Evolutionary conservation across 139 green algal species (phyloP).

Genomic region (Volvox africanus): DNA sequence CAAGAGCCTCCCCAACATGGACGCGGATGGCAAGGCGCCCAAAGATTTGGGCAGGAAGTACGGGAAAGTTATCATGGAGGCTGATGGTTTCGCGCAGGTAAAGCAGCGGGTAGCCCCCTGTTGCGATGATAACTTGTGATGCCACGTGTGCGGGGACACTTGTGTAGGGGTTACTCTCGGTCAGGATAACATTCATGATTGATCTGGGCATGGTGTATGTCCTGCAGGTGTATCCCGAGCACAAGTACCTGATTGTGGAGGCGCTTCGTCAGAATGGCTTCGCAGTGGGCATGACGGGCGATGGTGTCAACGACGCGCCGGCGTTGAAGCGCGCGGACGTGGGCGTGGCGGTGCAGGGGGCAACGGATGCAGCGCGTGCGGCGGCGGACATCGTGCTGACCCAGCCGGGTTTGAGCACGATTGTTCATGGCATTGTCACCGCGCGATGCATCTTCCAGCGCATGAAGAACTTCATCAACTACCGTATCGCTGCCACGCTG

Average conservation of each 20-base stretch:
- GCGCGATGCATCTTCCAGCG: conserved; percentile 85
- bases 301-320: conserved; percentile 99
- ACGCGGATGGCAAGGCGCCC: conserved; percentile 79
- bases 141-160: neutral
- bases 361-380: conserved; percentile 88
- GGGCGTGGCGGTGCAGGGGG: conserved; percentile 94
- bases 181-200: too few species aligned
- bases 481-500: conserved; percentile 74
- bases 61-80: conserved; percentile 79
- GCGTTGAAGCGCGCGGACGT: conserved; percentile 99
- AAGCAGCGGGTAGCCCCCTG: neutral
- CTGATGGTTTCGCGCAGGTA: conserved; percentile 89
- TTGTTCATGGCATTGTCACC: conserved; percentile 85
- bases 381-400: conserved; percentile 94
- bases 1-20: conserved; percentile 62
- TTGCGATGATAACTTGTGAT: too few species aligned
- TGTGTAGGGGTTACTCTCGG: neutral
- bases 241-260: conserved; percentile 91
- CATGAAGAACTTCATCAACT: conserved; percentile 91
- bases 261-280: conserved; percentile 74
- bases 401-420: conserved; percentile 78
- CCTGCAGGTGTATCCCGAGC: conserved; percentile 72
- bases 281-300: conserved; percentile 95
- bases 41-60: conserved; percentile 80
- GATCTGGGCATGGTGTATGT: too few species aligned